Conservation (phyloP, 331 rosid species). For the Rosa hybrid region DNA sequence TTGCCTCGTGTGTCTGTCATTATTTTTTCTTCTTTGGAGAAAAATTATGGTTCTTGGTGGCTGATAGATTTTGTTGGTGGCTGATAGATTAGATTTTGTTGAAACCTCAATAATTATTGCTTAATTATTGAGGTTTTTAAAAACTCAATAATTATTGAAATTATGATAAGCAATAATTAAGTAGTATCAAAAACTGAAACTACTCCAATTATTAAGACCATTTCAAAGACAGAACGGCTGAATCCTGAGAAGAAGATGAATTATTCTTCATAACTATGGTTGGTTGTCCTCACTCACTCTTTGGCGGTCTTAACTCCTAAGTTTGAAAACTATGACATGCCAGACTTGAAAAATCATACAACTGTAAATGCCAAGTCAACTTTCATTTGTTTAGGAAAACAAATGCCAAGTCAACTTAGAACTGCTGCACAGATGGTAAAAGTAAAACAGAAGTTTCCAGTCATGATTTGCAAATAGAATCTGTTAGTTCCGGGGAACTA, state of each 20-base stretch:
- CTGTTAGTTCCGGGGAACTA: background rate
- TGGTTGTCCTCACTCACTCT: background rate
- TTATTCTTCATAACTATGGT: background rate
- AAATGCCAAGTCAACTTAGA: conserved; percentile 4
- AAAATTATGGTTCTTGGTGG: background rate
- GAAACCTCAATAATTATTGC: background rate
- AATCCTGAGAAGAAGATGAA: background rate
- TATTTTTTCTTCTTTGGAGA: background rate
- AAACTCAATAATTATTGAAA: too few species aligned
- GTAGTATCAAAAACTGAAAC: background rate
- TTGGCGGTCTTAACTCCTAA: background rate
- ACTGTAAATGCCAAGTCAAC: background rate
- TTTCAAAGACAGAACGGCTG: background rate
- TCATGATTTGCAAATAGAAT: background rate
- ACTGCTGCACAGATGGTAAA: background rate
- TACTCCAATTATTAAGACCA: background rate
- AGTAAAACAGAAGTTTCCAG: conserved; percentile 10
- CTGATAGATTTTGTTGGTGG: background rate
- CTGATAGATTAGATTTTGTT: background rate
- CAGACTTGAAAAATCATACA: background rate
- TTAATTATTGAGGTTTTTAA: too few species aligned
- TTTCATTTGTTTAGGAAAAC: background rate
- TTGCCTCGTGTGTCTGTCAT: background rate
- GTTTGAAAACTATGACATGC: background rate
- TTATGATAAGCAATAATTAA: background rate